Percentiles rank a stretch among this genome's conserved stretches.
Evolutionary conservation across 164 flowering plant species (phyloP).

Genomic region (Vitis riparia): DNA sequence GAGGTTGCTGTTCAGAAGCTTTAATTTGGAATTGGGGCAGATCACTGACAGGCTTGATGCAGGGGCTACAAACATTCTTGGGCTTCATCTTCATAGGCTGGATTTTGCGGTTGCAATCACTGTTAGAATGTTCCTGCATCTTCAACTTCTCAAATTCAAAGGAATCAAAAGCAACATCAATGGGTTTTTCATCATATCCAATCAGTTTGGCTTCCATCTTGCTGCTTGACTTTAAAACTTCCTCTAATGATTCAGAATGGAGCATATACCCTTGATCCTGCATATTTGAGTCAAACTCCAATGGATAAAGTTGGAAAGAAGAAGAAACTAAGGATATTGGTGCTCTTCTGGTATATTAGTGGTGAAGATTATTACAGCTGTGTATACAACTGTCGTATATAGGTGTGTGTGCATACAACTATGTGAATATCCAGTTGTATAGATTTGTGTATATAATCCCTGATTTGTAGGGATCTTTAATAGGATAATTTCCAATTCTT

Average conservation of each 20-base stretch:
- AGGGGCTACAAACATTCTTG: background rate
- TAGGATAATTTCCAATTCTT: too few species aligned
- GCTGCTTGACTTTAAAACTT: conserved; percentile 38
- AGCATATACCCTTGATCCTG: conserved; percentile 62
- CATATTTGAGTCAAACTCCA: background rate
- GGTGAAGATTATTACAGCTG: too few species aligned
- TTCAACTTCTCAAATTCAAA: conserved; percentile 14
- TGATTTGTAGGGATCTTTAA: too few species aligned
- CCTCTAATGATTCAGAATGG: conserved; percentile 52
- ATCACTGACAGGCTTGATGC: conserved; percentile 3
- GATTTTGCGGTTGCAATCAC: background rate
- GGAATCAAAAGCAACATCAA: conserved; percentile 15
- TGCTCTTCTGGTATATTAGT: too few species aligned
- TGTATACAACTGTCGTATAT: too few species aligned
- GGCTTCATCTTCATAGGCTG: conserved; percentile 7
- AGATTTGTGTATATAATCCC: too few species aligned
- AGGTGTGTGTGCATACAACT: too few species aligned
- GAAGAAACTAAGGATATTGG: background rate
- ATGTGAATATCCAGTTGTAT: too few species aligned
- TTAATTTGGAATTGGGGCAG: background rate
- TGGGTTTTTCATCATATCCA: conserved; percentile 71
- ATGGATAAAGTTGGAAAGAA: background rate
- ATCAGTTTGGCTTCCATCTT: conserved; percentile 66
- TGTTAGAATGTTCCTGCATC: conserved; percentile 19
- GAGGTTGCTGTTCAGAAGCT: background rate